These are phyloP conservation scores for Fusarium pseudograminearum DNA, from an alignment of 2,329 filamentous ascomycete species.

Conservation along the genomic window DNA sequence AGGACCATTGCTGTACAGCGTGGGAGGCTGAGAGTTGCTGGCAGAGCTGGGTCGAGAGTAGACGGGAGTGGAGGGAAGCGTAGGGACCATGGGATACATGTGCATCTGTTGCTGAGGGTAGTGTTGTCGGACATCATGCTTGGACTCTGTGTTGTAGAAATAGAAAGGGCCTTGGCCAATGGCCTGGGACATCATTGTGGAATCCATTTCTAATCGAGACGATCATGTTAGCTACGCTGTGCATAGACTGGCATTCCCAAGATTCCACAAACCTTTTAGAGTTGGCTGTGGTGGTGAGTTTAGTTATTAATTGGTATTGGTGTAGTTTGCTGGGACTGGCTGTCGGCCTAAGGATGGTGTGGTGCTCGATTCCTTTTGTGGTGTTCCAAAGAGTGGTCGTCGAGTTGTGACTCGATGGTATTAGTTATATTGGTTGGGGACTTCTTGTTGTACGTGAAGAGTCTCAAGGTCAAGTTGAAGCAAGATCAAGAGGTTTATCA, in stretches of 20 bases:
- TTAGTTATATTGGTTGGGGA: slow-evolving; percentile 47
- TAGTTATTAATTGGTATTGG: slow-evolving; percentile 47
- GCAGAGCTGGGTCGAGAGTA: slow-evolving; percentile 75
- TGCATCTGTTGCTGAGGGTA: slow-evolving; percentile 73
- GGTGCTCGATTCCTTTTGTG: slow-evolving; percentile 42
- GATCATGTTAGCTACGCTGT: slow-evolving; percentile 33
- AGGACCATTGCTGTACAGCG: slow-evolving; percentile 69
- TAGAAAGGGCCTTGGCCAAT: slow-evolving; percentile 83
- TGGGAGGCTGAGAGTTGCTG: slow-evolving; percentile 72
- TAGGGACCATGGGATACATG: slow-evolving; percentile 67
- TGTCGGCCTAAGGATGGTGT: slow-evolving; percentile 47
- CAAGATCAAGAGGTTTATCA: slow-evolving; percentile 39
- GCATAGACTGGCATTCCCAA: slow-evolving; percentile 26
- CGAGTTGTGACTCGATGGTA: slow-evolving; percentile 52
- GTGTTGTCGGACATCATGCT: slow-evolving; percentile 77
- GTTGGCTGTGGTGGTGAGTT: slow-evolving; percentile 35
- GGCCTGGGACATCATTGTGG: slow-evolving; percentile 68
- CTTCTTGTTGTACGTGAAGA: slow-evolving; percentile 50
- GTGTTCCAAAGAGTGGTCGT: slow-evolving; percentile 58
- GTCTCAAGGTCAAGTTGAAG: slow-evolving; percentile 39
- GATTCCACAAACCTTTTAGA: slow-evolving; percentile 45
- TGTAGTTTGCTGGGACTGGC: slow-evolving; percentile 45
- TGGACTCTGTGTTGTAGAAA: slow-evolving; percentile 86
- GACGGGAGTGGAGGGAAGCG: slow-evolving; percentile 71
- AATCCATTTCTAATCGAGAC: slow-evolving; percentile 69